Evolutionary conservation across 306 rosid genomes (phyloP), one percentile per base, ranked within the genome.

Genomic region (Cucumis melo): DNA sequence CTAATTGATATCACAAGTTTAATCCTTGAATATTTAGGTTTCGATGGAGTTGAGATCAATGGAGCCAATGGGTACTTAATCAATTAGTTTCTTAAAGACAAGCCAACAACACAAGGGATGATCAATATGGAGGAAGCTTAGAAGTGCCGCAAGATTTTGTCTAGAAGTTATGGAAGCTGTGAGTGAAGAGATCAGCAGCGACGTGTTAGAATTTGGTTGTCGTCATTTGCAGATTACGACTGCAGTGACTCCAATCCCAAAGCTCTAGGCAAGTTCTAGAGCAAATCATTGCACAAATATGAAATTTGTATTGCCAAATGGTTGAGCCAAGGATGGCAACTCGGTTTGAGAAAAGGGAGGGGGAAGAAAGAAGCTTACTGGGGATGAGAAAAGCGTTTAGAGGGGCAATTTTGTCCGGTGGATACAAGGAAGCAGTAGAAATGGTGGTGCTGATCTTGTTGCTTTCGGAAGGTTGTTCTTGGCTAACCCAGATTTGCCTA

Each of bases 1-100:
- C 46, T n/a, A 73, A 0, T 51, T 15, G 41, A 70, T 5, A 51
- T 51, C 1, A 46, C 6, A 46, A 46, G 53, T 44, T 44, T 44
- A 44, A 44, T 44, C 15, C 50, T 44, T 44, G 53, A 3, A 46
- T 12, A 2, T 46, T 46, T 3, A 46, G 93, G 96, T 78, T 92
- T 90, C 80, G 93, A 90, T 78, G 97, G 96, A 56, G 88, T 90
- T 77, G 97, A 92, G 81, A 81, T 92, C 58, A 93, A 92, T 41
- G 91, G 87, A 4, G 96, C 87, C 29, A 77, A 88, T 72, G 97
- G 96, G 60, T 92, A 87, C 84, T 57, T 92, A 5, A 70, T 89
- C 11, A 91, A 90, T 7, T 90, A 92, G 56, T 92, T 92, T 71
- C 39, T 88, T 76, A 90, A 90, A 75, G 96, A 92, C 4, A 81